These are phyloP conservation scores for Arthrobotrys pseudoclavata DNA, from an alignment of 2,329 filamentous ascomycete genomes.

Conservation along the genomic window DNA sequence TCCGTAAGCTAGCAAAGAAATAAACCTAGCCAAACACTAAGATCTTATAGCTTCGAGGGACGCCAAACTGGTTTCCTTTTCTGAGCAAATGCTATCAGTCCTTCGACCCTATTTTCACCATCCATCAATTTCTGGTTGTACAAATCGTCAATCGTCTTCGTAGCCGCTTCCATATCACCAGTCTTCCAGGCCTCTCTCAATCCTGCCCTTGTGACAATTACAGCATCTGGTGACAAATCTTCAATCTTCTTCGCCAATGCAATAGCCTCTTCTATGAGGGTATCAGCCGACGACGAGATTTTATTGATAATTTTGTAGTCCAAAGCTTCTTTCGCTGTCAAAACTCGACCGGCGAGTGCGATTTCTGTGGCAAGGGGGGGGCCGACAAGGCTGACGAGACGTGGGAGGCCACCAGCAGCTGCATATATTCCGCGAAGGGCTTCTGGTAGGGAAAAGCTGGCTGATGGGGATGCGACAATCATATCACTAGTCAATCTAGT, in stretches of 20 bases:
- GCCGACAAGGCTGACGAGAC: slow-evolving; percentile 76
- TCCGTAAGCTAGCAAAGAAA: background rate
- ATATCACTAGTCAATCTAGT: slow-evolving; percentile 73
- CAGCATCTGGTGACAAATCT: slow-evolving; percentile 79
- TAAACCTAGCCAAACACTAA: background rate
- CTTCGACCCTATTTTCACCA: slow-evolving; percentile 81
- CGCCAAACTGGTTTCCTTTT: slow-evolving; percentile 79
- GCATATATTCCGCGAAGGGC: slow-evolving; percentile 79
- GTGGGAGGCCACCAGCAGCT: slow-evolving; percentile 78
- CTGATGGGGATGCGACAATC: slow-evolving; percentile 73
- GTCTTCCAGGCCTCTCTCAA: slow-evolving; percentile 80
- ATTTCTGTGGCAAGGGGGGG: slow-evolving; percentile 79
- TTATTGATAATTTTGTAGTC: slow-evolving; percentile 79
- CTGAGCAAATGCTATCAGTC: slow-evolving; percentile 81
- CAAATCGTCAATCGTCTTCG: slow-evolving; percentile 71
- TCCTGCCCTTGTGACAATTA: slow-evolving; percentile 80
- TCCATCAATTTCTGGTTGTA: slow-evolving; percentile 74
- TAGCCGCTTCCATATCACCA: slow-evolving; percentile 75
- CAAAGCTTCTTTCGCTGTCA: slow-evolving; percentile 73
- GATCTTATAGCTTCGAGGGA: slow-evolving; percentile 72
- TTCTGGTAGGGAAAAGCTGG: slow-evolving; percentile 79
- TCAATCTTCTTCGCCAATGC: slow-evolving; percentile 74
- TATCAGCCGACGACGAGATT: slow-evolving; percentile 69
- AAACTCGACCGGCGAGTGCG: slow-evolving; percentile 74
- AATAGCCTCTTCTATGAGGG: slow-evolving; percentile 73